Evolutionary conservation across 2,329 filamentous ascomycete genomes (phyloP), one percentile per base, ranked within the genome.

Genomic region (Coniochaeta sp.): DNA sequence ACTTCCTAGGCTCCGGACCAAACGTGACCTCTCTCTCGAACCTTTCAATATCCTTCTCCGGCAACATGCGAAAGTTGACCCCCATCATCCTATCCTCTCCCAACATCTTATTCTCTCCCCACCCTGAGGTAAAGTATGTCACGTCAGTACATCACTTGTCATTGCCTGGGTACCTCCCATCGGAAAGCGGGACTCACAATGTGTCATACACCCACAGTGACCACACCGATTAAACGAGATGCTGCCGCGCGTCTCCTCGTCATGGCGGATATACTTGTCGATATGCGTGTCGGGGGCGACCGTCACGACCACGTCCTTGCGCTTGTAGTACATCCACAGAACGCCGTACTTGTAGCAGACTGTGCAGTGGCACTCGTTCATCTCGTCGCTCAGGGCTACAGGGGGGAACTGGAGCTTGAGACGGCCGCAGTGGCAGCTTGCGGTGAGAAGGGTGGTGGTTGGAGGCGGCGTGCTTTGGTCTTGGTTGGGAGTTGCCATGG

Each of bases 361-460:
- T 27, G 53, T 54, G 48, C 60, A 62, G 30, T 49, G 51, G 45
- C 60, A 62, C 46, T 62, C 56, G 47, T 58, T 61, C 31, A 57
- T 50, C 16, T 38, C 42, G 4, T 31, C 30, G 12, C n/a, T 16
- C n/a, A 42, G 35, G 3, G 56, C 57, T 26, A 51, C 49, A 8
- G 24, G 16, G 10, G 58, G 58, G 4, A 57, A 33, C 16, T 48
- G 20, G 50, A 61, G 26, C 32, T 46, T 49, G 32, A 61, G 52
- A 13, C 51, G 54, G 38, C 58, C 57, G 53, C 57, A 61, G 53
- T 59, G 59, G 48, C 60, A 61, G n/a, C 51, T 40, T 20, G 50
- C 49, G 12, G 20, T 20, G 6, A 42, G 35, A 4, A 16, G 35
- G 6, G 16, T 16, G 20, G n/a, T 16, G 14, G 35, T 42, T 42